Conservation (phyloP, 352 stramenopile genomes). For the Globisporangium barbulae region DNA sequence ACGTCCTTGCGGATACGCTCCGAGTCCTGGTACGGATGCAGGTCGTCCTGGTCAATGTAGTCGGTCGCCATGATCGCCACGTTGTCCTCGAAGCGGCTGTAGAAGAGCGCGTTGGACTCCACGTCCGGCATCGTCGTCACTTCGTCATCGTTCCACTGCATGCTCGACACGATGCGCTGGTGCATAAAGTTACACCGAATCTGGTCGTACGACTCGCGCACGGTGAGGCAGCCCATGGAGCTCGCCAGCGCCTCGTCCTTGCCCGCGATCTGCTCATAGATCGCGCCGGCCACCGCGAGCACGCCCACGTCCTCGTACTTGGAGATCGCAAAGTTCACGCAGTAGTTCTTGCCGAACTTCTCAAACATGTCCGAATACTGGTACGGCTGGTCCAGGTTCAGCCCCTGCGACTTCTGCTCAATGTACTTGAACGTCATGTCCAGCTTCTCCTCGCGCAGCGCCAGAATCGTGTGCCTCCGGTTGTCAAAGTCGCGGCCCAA, state of each 20-base stretch:
- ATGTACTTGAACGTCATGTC: slow-evolving; percentile 82
- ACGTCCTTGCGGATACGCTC: slow-evolving; percentile 79
- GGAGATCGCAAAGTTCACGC: slow-evolving; percentile 68
- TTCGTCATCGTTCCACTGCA: slow-evolving; percentile 55
- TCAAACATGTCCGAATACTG: slow-evolving; percentile 79
- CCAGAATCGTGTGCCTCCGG: slow-evolving; percentile 51
- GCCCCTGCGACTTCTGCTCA: slow-evolving; percentile 56
- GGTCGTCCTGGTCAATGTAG: slow-evolving; percentile 76
- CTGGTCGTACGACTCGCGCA: slow-evolving; percentile 68
- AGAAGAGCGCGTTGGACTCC: slow-evolving; percentile 75
- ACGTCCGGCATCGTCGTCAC: slow-evolving; percentile 51
- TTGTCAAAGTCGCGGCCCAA: slow-evolving; percentile 60
- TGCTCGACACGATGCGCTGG: slow-evolving; percentile 71
- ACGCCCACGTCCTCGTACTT: slow-evolving; percentile 69
- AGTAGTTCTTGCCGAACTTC: slow-evolving; percentile 81
- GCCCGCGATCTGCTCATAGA: slow-evolving; percentile 71
- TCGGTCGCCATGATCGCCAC: slow-evolving; percentile 62
- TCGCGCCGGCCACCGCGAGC: slow-evolving; percentile 54
- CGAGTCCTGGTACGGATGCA: slow-evolving; percentile 67
- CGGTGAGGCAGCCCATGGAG: slow-evolving; percentile 56
- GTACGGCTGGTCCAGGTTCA: slow-evolving; percentile 59
- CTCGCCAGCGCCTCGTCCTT: slow-evolving; percentile 55
- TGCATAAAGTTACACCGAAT: slow-evolving; percentile 84
- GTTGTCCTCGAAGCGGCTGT: slow-evolving; percentile 58
- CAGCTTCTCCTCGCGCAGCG: slow-evolving; percentile 69